Conservation (phyloP, 1,284 basidiomycete species). For the Ceratobasidium sp. region DNA sequence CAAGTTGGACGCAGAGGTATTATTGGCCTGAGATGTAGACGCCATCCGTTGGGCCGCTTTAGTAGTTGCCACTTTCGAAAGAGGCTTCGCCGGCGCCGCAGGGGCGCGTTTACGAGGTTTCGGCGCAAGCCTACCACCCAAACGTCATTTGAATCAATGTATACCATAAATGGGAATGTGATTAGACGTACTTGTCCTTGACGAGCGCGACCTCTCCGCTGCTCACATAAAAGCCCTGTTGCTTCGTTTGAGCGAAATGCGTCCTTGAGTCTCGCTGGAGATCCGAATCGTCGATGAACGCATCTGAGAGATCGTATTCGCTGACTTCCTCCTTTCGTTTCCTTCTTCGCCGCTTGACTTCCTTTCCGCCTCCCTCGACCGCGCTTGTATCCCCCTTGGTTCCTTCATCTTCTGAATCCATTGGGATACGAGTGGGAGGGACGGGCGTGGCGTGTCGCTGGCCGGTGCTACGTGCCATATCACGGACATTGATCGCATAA, state of each 20-base stretch:
- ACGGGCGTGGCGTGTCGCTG: conserved; percentile 72
- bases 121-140: conserved; percentile 8
- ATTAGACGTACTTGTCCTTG: conserved; percentile 68
- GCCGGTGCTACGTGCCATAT: conserved; percentile 70
- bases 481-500: conserved; percentile 76
- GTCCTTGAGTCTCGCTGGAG: conserved; percentile 90
- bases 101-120: conserved; percentile 39
- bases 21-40: neutral
- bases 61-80: conserved; percentile 32
- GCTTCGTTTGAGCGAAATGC: conserved; percentile 92
- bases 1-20: conserved; percentile 5
- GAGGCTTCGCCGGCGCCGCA: conserved; percentile 23
- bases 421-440: conserved; percentile 57
- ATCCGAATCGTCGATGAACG: conserved; percentile 98
- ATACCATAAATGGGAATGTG: conserved; percentile 10
- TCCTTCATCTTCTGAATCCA: conserved; percentile 62
- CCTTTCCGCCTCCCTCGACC: conserved; percentile 55
- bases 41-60: conserved; percentile 31
- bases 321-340: conserved; percentile 72
- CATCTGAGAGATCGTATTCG: conserved; percentile 90
- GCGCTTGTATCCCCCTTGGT: conserved; percentile 49
- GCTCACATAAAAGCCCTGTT: conserved; percentile 94
- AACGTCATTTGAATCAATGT: conserved; percentile 12
- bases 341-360: conserved; percentile 56
- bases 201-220: conserved; percentile 87